Percentiles rank a stretch among this genome's conserved stretches.
Conservation (phyloP, 768 basidiomycete genomes). For the Xerocomellus intermedius region DNA sequence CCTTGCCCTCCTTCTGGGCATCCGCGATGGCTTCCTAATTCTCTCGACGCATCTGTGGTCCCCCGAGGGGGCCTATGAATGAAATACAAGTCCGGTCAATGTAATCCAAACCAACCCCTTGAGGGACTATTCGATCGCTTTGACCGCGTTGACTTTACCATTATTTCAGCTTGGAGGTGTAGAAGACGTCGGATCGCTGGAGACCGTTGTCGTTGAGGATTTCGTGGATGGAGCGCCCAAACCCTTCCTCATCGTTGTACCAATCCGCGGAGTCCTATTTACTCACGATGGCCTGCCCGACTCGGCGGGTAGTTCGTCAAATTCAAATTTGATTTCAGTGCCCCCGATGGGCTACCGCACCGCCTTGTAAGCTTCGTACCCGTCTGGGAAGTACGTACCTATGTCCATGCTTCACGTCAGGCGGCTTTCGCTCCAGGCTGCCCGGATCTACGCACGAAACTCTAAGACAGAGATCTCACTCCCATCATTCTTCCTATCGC, state of each 20-base stretch:
- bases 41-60: slow-evolving; percentile 4
- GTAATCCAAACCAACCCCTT: slow-evolving; percentile 31
- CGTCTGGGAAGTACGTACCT: no score
- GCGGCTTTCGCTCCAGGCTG: not conserved
- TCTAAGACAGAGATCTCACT: slow-evolving; percentile 10
- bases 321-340: not conserved
- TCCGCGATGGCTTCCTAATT: slow-evolving; percentile 2
- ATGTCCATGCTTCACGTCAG: not conserved
- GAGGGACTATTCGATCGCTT: slow-evolving; percentile 53
- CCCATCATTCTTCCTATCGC: not conserved
- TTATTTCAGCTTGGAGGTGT: slow-evolving; percentile 71
- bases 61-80: slow-evolving; percentile 5
- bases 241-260: slow-evolving; percentile 55
- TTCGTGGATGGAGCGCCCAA: slow-evolving; percentile 57
- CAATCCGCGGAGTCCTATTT: slow-evolving; percentile 5
- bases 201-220: slow-evolving; percentile 48
- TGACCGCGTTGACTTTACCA: slow-evolving; percentile 43
- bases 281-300: slow-evolving; percentile 11
- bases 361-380: slow-evolving; percentile 1
- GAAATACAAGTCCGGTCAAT: slow-evolving; percentile 3
- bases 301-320: not conserved
- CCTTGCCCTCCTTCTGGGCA: not conserved
- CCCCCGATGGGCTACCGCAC: not conserved
- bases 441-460: slow-evolving; percentile 5
- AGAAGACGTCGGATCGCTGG: slow-evolving; percentile 51